These are phyloP conservation scores for Parmales sp. DNA, from an alignment of 108 stramenopile genomes.

Conservation along the genomic window DNA sequence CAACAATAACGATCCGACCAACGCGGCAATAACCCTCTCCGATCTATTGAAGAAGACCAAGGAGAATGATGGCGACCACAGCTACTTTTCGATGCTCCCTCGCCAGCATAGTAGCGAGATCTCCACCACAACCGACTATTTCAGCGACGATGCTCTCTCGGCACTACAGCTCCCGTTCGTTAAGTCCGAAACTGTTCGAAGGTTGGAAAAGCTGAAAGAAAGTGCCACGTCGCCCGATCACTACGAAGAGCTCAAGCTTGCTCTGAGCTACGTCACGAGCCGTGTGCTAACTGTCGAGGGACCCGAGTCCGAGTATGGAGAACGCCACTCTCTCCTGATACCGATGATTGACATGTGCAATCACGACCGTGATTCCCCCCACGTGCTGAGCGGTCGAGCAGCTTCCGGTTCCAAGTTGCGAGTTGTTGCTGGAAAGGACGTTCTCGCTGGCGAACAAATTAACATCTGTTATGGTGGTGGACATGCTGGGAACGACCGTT, in stretches of 20 bases:
- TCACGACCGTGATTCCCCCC: constrained; percentile 54
- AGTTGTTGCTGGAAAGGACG: constrained; percentile 56
- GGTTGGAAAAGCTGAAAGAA: too few relatives aligned
- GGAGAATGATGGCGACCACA: not conserved
- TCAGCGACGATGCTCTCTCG: constrained; percentile 43
- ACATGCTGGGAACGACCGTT: constrained; percentile 56
- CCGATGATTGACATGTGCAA: constrained; percentile 74
- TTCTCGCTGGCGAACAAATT: constrained; percentile 52
- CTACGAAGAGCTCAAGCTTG: not conserved
- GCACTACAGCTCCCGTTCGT: constrained; percentile 49
- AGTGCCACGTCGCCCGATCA: not conserved
- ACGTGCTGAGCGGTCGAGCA: constrained; percentile 58
- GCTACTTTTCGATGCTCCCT: not conserved
- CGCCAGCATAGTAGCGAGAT: not conserved
- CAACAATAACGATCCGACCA: constrained; percentile 51
- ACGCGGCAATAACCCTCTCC: constrained; percentile 31
- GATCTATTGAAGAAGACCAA: not conserved
- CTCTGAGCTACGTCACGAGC: constrained; percentile 56
- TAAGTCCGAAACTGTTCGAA: constrained; percentile 50
- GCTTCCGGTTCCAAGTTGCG: constrained; percentile 50
- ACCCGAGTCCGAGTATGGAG: constrained; percentile 27
- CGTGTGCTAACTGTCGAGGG: constrained; percentile 62
- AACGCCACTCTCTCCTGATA: constrained; percentile 53
- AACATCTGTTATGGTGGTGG: constrained; percentile 65
- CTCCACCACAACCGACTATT: constrained; percentile 32